Evolutionary conservation across 2,329 filamentous ascomycete genomes (phyloP).

Genomic region (Blastomyces parvus): DNA sequence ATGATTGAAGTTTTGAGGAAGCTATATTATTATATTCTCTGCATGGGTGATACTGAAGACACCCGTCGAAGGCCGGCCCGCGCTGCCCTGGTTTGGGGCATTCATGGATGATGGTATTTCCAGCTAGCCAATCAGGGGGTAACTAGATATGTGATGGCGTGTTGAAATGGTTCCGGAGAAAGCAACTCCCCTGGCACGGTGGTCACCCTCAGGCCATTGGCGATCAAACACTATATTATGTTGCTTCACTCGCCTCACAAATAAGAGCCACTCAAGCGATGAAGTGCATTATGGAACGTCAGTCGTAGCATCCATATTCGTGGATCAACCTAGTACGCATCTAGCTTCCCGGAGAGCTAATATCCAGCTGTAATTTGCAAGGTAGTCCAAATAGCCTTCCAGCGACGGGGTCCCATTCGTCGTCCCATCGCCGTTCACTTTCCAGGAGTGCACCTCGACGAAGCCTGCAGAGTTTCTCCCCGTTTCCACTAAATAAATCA

Average conservation of each 20-base stretch:
- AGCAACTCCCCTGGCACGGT: not conserved
- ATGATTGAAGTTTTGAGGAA: not conserved
- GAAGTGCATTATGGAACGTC: not conserved
- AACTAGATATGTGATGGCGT: not conserved
- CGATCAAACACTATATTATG: not conserved
- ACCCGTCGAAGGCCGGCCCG: too few species aligned
- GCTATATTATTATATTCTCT: too few species aligned
- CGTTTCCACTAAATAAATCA: conserved; percentile 52
- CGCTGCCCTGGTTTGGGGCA: too few species aligned
- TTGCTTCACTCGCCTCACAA: not conserved
- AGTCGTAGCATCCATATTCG: not conserved
- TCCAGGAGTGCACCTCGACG: conserved; percentile 64
- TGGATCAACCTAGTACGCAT: not conserved
- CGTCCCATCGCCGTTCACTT: conserved; percentile 72
- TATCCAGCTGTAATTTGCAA: not conserved
- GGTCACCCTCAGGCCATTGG: not conserved
- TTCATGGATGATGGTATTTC: not conserved
- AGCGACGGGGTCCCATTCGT: conserved; percentile 82
- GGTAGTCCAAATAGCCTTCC: conserved; percentile 55
- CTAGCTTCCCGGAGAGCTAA: not conserved
- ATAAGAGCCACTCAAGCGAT: not conserved
- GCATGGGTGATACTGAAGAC: too few species aligned
- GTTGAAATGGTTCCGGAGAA: not conserved
- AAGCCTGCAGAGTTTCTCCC: conserved; percentile 49
- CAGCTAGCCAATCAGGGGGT: not conserved